Conservation (phyloP, 2,329 filamentous ascomycete species). For the Mariannaea elegans region DNA sequence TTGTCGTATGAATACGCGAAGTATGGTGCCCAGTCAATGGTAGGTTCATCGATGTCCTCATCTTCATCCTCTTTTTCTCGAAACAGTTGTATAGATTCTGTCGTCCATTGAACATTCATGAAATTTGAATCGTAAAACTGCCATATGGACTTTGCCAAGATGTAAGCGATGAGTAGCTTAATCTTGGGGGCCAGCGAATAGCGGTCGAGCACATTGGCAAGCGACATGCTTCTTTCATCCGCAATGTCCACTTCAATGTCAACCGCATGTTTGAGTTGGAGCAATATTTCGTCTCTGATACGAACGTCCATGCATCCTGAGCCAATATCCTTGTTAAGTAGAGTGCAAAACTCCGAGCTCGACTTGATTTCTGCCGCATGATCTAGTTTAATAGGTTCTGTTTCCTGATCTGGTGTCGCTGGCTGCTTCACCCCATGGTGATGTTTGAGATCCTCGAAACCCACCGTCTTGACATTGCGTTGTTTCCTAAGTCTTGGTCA, state of each 20-base stretch:
- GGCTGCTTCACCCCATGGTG: not conserved
- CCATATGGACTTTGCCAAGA: conserved; percentile 22
- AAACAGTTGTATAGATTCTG: conserved; percentile 15
- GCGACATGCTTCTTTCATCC: conserved; percentile 14
- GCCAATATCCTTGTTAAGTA: conserved; percentile 4
- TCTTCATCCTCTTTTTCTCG: conserved; percentile 10
- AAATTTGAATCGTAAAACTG: conserved; percentile 27
- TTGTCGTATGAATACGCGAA: not conserved
- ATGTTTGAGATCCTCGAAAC: not conserved
- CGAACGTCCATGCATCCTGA: not conserved
- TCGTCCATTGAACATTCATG: conserved; percentile 19
- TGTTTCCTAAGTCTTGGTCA: not conserved
- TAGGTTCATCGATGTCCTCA: not conserved
- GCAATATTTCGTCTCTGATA: not conserved
- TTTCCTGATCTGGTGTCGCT: not conserved
- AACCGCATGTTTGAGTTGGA: not conserved
- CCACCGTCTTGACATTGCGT: not conserved
- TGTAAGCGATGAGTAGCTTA: conserved; percentile 18
- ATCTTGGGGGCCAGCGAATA: not conserved
- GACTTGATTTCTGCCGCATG: not conserved
- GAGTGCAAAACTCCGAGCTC: not conserved
- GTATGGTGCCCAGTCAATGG: conserved; percentile 4
- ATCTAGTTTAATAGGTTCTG: not conserved
- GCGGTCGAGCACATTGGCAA: conserved; percentile 3
- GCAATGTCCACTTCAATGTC: conserved; percentile 10